These are phyloP conservation scores for Scenedesmus sp. DNA, from an alignment of 163 green algal species.

Conservation along the genomic window DNA sequence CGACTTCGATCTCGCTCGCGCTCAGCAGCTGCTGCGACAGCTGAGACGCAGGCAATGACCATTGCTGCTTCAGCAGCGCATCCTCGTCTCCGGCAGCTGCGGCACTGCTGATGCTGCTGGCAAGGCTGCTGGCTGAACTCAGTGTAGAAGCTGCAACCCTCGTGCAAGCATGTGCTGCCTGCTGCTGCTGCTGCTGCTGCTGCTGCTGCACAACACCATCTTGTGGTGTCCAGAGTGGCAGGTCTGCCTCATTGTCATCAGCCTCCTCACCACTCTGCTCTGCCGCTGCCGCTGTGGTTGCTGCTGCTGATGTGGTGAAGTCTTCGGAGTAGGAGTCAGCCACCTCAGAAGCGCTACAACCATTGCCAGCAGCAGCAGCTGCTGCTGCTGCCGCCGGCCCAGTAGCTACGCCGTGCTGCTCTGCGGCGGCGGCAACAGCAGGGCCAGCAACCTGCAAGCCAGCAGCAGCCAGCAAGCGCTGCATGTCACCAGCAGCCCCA, in stretches of 20 bases:
- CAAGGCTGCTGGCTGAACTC: slow-evolving; percentile 7
- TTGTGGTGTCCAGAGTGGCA: neutral
- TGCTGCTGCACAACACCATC: slow-evolving; percentile 1
- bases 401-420: neutral
- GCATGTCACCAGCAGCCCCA: neutral
- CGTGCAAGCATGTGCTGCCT: neutral
- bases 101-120: slow-evolving; percentile 7
- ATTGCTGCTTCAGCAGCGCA: neutral
- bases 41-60: slow-evolving; percentile 4
- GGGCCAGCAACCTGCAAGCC: neutral
- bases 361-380: neutral
- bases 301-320: neutral
- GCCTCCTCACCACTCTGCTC: neutral
- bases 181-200: neutral
- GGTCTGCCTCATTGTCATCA: neutral
- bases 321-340: slow-evolving; percentile 6
- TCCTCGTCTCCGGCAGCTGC: neutral
- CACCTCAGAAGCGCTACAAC: neutral
- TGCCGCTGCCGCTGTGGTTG: neutral
- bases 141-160: neutral
- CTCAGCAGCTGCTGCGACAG: slow-evolving; percentile 35
- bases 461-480: neutral
- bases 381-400: neutral
- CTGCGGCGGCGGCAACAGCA: neutral
- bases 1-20: neutral